phyloP scores from a whole-genome alignment of 2,329 filamentous ascomycete genomes.

The Dothiorella sarmentorum region DNA sequence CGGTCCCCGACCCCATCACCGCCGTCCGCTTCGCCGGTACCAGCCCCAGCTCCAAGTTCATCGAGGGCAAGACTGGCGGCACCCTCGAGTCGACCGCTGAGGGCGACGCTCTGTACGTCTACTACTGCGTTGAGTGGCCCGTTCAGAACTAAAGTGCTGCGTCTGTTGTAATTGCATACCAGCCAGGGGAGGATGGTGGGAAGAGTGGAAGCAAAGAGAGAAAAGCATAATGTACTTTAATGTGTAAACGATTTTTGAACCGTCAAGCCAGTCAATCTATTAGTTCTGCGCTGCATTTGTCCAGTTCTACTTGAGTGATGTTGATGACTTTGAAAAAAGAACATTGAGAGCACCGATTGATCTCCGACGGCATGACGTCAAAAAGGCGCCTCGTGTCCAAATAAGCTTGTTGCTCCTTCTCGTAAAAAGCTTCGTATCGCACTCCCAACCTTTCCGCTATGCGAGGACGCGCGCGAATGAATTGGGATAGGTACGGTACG shows the following conservation, averaged over 20 bases:
- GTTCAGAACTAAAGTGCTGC: neutral
- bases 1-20: neutral
- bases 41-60: neutral
- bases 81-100: neutral
- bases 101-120: conserved; percentile 10
- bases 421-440: neutral
- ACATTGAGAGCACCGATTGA: no score
- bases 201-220: neutral
- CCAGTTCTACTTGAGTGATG: no score
- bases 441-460: neutral
- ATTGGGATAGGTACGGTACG: no score
- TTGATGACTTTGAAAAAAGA: no score
- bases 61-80: conserved; percentile 9
- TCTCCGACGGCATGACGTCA: no score
- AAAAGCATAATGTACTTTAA: neutral
- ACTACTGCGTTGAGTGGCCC: conserved; percentile 13
- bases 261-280: no score
- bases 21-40: conserved; percentile 9
- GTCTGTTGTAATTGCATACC: no score
- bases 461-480: no score
- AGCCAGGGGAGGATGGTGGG: no score
- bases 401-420: no score
- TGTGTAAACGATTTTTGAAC: neutral
- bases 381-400: no score
- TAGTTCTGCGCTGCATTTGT: no score